Base-by-base conservation (phyloP, 2,329 filamentous ascomycete genomes). In the Mariannaea elegans region DNA sequence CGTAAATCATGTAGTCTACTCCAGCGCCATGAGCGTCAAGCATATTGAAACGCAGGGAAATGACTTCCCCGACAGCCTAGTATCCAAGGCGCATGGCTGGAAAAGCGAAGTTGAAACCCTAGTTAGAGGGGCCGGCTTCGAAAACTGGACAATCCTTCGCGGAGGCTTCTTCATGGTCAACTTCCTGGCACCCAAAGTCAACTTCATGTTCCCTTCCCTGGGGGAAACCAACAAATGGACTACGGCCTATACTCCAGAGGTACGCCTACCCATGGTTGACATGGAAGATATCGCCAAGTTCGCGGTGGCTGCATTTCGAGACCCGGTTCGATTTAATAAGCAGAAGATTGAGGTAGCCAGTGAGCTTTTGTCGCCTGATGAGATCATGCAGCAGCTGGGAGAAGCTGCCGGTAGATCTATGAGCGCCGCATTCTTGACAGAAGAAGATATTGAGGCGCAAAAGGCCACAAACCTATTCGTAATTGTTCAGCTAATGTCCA, bases 1-100 rank as follows among this genome's bases (percentile, higher is more conserved):
- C 1, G 46, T 38, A 12, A 49, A 49, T 18, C 46, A 38, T n/a
- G 46, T 49, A 14, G 31, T 49, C 18, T 49, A 49, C 46, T 49
- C 31, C 3, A 49, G 46, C 31, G 31, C 31, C 10, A 19, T 49
- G 7, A 21, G 29, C 7, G 31, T 49, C 31, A 47, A 47, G 18
- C 5, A 13, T 6, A 23, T 32, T 14, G n/a, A 47, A 2, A 8
- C 16, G 29, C 18, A 27, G n/a, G n/a, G 36, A 13, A n/a, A 36
- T 13, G 4, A 7, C 10, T 6, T n/a, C 14, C 31, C 29, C 5
- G 46, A 49, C 36, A 38, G 19, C 31, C 46, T 14, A 5, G 31
- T 49, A 4, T 3, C 46, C 14, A 36, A 36, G 21, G 46, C 31
- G 14, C 31, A 38, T 16, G 31, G 31, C 10, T 49, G 31, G 31